Percentiles rank a stretch among this genome's conserved stretches.
These are phyloP conservation scores for Gryganskiella cystojenkinii DNA, from an alignment of 192 early-diverging fungal species.

Conservation along the genomic window DNA sequence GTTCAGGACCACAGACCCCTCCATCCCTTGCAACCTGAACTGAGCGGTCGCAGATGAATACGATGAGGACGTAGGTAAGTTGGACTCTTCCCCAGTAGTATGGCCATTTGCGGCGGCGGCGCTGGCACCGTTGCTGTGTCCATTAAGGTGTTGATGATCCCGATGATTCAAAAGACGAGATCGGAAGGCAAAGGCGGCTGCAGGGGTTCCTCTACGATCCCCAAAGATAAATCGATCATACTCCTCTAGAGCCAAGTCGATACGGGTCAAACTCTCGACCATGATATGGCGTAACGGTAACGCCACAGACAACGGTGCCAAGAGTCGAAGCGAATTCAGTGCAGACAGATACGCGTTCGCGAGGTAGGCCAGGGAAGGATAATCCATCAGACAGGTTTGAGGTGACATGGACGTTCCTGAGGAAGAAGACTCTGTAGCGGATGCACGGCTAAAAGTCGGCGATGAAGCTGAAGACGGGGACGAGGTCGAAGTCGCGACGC, in stretches of 20 bases:
- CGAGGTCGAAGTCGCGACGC: slow-evolving; percentile 10
- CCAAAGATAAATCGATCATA: slow-evolving; percentile 47
- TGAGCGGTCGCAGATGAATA: no score
- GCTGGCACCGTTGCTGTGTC: no score
- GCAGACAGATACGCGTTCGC: slow-evolving; percentile 71
- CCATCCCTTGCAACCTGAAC: slow-evolving; percentile 29
- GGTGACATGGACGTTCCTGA: slow-evolving; percentile 65
- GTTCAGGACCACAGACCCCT: slow-evolving; percentile 25
- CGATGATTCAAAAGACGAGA: background rate
- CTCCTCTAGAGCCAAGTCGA: slow-evolving; percentile 32
- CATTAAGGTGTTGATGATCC: background rate
- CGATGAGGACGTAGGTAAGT: no score
- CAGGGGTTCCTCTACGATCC: slow-evolving; percentile 5
- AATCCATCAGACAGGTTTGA: slow-evolving; percentile 65
- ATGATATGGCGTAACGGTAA: slow-evolving; percentile 38
- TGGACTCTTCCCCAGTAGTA: background rate
- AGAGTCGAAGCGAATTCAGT: slow-evolving; percentile 72
- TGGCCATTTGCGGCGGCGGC: background rate
- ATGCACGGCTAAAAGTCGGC: slow-evolving; percentile 11
- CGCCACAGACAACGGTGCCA: slow-evolving; percentile 60
- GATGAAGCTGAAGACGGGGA: slow-evolving; percentile 31
- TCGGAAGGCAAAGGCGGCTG: slow-evolving; percentile 4
- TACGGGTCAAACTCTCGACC: slow-evolving; percentile 29
- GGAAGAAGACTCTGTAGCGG: slow-evolving; percentile 30
- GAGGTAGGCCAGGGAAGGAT: slow-evolving; percentile 73